Evolutionary conservation across 257 asterid species (phyloP), one percentile per base, ranked within the genome.

Genomic region (Plantago major): DNA sequence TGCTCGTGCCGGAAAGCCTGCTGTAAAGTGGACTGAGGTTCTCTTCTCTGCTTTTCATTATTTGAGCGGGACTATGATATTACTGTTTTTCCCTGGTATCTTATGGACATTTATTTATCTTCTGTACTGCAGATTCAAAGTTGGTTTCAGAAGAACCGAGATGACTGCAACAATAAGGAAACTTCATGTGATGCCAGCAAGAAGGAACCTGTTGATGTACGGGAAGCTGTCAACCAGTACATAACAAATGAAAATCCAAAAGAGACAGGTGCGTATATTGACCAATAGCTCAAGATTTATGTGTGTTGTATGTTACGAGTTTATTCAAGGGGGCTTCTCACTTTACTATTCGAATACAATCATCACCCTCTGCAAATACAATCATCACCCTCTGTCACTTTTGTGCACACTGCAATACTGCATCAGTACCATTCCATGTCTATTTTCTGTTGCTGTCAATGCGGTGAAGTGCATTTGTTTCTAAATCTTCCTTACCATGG

Each of bases 1-100:
- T 61, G 87, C 82, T 14, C 98, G 98, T 65, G 89, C 93, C n/a
- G 95, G 97, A 70, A 88, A 88, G 73, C 93, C 95, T 12, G 70
- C 59, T 40, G 84, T 74, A 58, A 88, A 86, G 79, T 88, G 95
- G 95, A 76, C 68, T 4, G 96, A 92, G 97, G 99, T 92, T 67
- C 63, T 67, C 50, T 42, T 50, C 61, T 46, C 15, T 55, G 14
- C 47, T 55, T n/a, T 61, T 68, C 40, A 33, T 70, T 60, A 46
- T 46, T 15, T 12, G 65, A 59, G 45, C 44, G 15, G 46, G 28
- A 38, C 51, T 40, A 47, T 42, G 50, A 26, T 47, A 61, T 37
- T 33, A 7, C 40, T 33, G 40, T 71, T 60, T 17, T 51, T 64
- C 64, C 26, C 30, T 42, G 37, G 16, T 45, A 67, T 60, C 19